Conservation (phyloP, 1,139 yeast species). For the Geotrichum macrosporum region DNA sequence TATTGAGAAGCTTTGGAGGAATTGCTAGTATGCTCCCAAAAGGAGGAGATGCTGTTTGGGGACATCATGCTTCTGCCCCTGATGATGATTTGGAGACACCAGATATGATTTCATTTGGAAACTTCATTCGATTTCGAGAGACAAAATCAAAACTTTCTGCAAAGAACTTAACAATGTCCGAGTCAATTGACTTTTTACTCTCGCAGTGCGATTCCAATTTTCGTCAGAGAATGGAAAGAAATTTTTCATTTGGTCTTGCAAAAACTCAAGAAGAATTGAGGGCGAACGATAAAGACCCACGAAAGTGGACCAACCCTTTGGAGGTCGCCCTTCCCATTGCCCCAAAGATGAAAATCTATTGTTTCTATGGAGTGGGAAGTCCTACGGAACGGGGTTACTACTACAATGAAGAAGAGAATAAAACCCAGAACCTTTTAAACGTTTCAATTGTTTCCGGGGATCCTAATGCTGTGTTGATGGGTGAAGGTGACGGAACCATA, state of each 20-base stretch:
- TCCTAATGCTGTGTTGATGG: constrained; percentile 64
- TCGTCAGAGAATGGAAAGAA: constrained; percentile 54
- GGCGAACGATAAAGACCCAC: constrained; percentile 60
- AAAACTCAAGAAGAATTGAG: constrained; percentile 53
- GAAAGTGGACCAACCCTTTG: constrained; percentile 88
- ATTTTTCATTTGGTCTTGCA: constrained; percentile 79
- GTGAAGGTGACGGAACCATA: constrained; percentile 97
- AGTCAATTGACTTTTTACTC: constrained; percentile 61
- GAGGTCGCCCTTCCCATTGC: constrained; percentile 91
- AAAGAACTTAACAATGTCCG: constrained; percentile 60
- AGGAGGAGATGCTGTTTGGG: constrained; percentile 92
- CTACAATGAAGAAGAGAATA: constrained; percentile 61
- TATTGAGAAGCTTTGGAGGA: constrained; percentile 87
- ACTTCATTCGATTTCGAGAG: constrained; percentile 63
- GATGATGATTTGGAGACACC: constrained; percentile 45
- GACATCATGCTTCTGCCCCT: constrained; percentile 46
- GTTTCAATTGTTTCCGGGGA: constrained; percentile 60
- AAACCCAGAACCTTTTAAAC: constrained; percentile 49
- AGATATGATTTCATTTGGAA: constrained; percentile 56
- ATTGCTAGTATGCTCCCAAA: constrained; percentile 93
- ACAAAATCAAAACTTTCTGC: constrained; percentile 42
- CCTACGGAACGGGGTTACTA: constrained; percentile 92
- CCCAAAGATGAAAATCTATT: constrained; percentile 82
- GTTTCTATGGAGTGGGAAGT: constrained; percentile 93
- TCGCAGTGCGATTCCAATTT: constrained; percentile 75